A percentile compares a stretch with the other conserved stretches of the same genome.
These are phyloP conservation scores for Argentina anserina DNA, from an alignment of 306 rosid species.

Conservation along the genomic window DNA sequence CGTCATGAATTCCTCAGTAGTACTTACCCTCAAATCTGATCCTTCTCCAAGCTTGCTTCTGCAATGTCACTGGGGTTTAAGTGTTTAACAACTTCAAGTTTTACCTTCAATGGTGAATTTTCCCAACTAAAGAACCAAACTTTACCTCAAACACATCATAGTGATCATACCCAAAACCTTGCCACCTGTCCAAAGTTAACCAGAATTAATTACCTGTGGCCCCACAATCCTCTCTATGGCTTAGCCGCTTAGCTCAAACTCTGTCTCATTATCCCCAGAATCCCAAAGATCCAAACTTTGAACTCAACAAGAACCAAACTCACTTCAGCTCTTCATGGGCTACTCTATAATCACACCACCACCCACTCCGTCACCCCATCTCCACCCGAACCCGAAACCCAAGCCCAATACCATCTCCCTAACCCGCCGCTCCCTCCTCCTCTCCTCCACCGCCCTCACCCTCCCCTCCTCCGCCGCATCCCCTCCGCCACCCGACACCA, in stretches of 20 bases:
- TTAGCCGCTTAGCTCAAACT: background rate
- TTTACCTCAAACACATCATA: too few relatives aligned
- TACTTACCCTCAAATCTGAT: too few relatives aligned
- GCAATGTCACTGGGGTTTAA: too few relatives aligned
- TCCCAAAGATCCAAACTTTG: background rate
- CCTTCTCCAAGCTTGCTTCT: too few relatives aligned
- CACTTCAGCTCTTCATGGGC: slow-evolving; percentile 31
- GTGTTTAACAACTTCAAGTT: background rate
- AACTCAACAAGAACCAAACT: background rate
- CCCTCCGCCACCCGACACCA: slow-evolving; percentile 43
- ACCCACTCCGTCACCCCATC: slow-evolving; percentile 21
- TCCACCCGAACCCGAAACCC: slow-evolving; percentile 6
- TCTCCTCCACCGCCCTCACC: slow-evolving; percentile 38
- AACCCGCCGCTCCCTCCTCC: slow-evolving; percentile 52
- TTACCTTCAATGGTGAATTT: too few relatives aligned
- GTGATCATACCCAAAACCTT: too few relatives aligned
- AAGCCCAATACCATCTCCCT: slow-evolving; percentile 21
- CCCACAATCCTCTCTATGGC: slow-evolving; percentile 20
- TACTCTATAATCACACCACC: slow-evolving; percentile 28
- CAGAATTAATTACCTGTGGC: background rate
- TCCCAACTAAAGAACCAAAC: background rate
- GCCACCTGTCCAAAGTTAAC: background rate
- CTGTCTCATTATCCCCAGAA: background rate
- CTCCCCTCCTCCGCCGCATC: slow-evolving; percentile 12
- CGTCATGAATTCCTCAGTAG: too few relatives aligned